Evolutionary conservation across 169 alveolate genomes (phyloP), one percentile per base, ranked within the genome.

Genomic region (Eimeria brunetti): DNA sequence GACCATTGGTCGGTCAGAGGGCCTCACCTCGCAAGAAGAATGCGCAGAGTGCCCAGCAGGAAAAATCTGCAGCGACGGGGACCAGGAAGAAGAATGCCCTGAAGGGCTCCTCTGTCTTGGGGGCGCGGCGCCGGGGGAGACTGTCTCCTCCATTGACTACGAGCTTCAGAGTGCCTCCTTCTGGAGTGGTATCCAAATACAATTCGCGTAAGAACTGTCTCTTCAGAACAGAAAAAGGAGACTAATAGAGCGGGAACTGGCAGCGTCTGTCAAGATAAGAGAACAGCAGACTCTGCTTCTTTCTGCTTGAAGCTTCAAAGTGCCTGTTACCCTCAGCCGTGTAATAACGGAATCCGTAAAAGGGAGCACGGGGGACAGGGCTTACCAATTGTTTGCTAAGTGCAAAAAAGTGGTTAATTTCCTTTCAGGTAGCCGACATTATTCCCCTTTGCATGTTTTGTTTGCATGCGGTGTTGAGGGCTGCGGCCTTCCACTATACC

Each of bases 21-120:
- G 90, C 71, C 71, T 83, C 75, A 83, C 36, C 24, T 49, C 71
- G 33, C 90, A 83, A 33, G 90, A 83, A 22, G 53, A 91, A 30
- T 91, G 95, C 85, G 58, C 67, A 0, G 95, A 91, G 18, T 91
- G 95, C 36, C 95, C 95, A 11, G 75, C 91, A 41, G 95, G 95
- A 18, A 91, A 78, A 80, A 75, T 80, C 0, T 91, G 95, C 58
- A 69, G 2, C 33, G 44, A 44, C 46, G 84, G 91, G 14, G 18
- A 1, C 22, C n/a, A 6, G 0, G 53, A 9, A 7, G 38, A 38
- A 4, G 60, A 58, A 49, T 91, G 95, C 36, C 95, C 95, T 33
- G 95, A 69, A 0, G 95, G 95, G 16, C 18, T 36, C 9, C 56
- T 91, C 8, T 91, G 95, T 27, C 76, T 91, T 4, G 90, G 75